These are phyloP conservation scores for Fusarium metavorans DNA, from an alignment of 2,329 filamentous ascomycete species.

Conservation along the genomic window DNA sequence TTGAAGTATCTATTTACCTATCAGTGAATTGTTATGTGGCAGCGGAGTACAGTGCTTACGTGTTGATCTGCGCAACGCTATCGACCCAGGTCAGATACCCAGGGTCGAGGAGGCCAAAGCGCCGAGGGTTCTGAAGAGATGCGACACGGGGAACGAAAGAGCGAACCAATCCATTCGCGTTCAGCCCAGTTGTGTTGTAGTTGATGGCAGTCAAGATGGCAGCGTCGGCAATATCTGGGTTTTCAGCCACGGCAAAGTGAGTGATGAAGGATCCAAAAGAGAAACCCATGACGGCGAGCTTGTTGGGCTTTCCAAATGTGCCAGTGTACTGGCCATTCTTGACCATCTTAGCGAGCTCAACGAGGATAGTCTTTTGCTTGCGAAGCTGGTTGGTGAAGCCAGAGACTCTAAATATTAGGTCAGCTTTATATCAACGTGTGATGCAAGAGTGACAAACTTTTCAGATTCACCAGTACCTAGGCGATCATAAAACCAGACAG, in stretches of 20 bases:
- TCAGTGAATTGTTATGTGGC: not conserved
- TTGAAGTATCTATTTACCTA: slow-evolving; percentile 25
- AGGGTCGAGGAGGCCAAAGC: slow-evolving; percentile 12
- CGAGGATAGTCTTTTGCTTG: slow-evolving; percentile 29
- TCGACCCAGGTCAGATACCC: slow-evolving; percentile 33
- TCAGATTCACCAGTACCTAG: slow-evolving; percentile 28
- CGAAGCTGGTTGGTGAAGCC: slow-evolving; percentile 32
- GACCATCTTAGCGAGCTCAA: slow-evolving; percentile 25
- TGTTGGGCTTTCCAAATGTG: slow-evolving; percentile 17
- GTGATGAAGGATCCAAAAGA: slow-evolving; percentile 33
- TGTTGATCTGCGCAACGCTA: slow-evolving; percentile 21
- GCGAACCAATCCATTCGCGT: slow-evolving; percentile 21
- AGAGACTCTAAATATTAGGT: slow-evolving; percentile 14
- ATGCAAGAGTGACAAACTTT: not conserved
- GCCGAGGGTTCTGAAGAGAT: slow-evolving; percentile 21
- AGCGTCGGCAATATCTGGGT: slow-evolving; percentile 22
- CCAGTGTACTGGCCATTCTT: slow-evolving; percentile 27
- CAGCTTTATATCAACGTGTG: fast-evolving
- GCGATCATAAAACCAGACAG: slow-evolving; percentile 35
- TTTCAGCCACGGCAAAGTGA: slow-evolving; percentile 27
- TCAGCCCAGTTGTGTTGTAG: slow-evolving; percentile 26
- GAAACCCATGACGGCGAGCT: slow-evolving; percentile 33
- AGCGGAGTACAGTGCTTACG: not conserved
- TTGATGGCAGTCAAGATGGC: slow-evolving; percentile 26
- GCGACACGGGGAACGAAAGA: slow-evolving; percentile 32